Base-by-base conservation (phyloP, 768 basidiomycete genomes). In the Chalciporus piperatus region DNA sequence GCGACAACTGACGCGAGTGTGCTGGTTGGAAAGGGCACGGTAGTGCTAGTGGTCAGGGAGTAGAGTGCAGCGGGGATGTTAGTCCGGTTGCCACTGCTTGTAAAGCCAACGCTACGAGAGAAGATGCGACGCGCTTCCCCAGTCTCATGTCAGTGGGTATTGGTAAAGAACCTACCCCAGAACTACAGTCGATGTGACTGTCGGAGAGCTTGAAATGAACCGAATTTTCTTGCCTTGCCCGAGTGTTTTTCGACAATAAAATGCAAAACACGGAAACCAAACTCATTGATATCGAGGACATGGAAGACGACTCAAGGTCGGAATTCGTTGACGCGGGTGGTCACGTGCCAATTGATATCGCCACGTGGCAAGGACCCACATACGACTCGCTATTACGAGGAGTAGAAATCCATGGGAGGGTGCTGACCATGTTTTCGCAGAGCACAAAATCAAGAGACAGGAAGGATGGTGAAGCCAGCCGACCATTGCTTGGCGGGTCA, bases 11-110 rank as follows among this genome's bases (percentile, higher is more conserved):
- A 70, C n/a, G 74, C 61, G 51, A 78, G 77, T 0, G 84, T 85
- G 4, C 81, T 74, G 5, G 80, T 74, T 20, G 88, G 87, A 61
- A 85, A 89, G 4, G 85, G 78, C 14, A 89, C 66, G 5, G 71
- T 62, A 3, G 86, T 88, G 63, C 81, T 83, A 2, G 82, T 81
- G 12, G 81, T 70, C 45, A 87, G 76, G 11, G 72, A 72, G 62
- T 76, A 85, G 52, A 70, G 74, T 1, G 77, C 67, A 25, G 83
- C 82, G 33, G 49, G 13, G 51, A 47, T 30, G 42, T n/a, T 8
- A 52, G 43, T 8, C n/a, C 9, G 14, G 27, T 45, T 10, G 52
- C 51, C 48, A 32, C 45, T 27, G 38, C 51, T 28, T 27, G 46
- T 17, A 38, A n/a, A 37, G 44, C 25, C 8, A 40, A 27, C 27